phyloP scores from a whole-genome alignment of 495 filamentous ascomycete genomes.

The Annulohypoxylon maeteangense region DNA sequence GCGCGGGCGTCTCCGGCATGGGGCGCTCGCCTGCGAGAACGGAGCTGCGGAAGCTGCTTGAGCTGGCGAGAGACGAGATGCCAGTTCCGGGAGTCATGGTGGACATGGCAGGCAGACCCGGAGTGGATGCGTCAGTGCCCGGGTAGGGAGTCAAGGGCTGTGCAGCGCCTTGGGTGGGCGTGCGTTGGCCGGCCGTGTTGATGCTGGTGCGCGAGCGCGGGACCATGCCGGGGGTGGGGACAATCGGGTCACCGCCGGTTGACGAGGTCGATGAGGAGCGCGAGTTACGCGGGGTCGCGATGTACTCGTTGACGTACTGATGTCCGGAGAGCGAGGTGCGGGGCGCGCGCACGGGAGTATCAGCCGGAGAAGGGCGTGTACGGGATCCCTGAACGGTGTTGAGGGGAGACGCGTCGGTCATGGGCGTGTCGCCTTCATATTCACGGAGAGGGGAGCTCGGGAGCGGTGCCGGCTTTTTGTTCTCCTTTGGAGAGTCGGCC shows the following conservation, averaged over 20 bases:
- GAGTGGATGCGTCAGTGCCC: neutral
- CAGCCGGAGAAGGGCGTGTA: neutral
- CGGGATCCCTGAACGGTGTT: neutral
- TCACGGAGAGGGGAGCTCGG: neutral
- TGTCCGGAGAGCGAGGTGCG: neutral
- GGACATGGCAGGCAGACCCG: neutral
- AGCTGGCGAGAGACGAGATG: neutral
- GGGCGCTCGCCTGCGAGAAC: neutral
- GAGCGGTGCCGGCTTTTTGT: neutral
- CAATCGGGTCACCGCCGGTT: neutral
- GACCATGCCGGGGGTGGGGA: neutral
- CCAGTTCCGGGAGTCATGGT: no score
- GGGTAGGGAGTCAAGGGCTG: neutral
- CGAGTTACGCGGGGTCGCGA: neutral
- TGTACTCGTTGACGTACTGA: neutral
- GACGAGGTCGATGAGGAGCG: neutral
- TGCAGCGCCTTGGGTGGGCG: neutral
- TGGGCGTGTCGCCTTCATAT: neutral
- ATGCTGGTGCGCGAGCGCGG: neutral
- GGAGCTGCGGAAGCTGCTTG: neutral
- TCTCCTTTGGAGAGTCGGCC: neutral
- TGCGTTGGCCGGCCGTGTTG: neutral
- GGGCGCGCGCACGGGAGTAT: neutral
- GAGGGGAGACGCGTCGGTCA: neutral
- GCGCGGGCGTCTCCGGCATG: neutral